These are phyloP conservation scores for Actinidia polygama DNA, from an alignment of 179 eudicot genomes.

Conservation along the genomic window DNA sequence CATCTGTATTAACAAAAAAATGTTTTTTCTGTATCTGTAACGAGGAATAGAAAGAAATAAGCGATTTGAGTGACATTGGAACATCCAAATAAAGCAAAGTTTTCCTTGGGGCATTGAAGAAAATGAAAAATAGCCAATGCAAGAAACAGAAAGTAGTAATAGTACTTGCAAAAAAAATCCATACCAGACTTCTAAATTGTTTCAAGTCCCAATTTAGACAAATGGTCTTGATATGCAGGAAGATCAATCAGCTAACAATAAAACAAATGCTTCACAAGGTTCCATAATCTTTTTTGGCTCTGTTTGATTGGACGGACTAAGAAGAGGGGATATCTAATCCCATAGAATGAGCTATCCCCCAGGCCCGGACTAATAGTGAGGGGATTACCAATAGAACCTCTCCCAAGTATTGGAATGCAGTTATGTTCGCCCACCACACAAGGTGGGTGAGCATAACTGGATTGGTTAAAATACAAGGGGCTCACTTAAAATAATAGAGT, in stretches of 20 bases:
- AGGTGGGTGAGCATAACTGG: no score
- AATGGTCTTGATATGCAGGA: neutral
- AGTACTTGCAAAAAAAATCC: neutral
- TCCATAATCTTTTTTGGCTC: neutral
- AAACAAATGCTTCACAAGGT: neutral
- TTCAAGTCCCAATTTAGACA: neutral
- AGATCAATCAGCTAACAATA: neutral
- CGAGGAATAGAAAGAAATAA: slow-evolving; percentile 8
- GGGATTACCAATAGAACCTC: no score
- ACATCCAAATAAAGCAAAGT: neutral
- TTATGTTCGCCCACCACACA: no score
- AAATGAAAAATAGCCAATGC: neutral
- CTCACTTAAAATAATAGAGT: no score
- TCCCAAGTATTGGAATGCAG: no score
- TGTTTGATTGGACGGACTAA: no score
- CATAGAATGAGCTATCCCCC: no score
- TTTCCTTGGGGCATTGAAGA: neutral
- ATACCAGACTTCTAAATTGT: neutral
- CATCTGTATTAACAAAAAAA: slow-evolving; percentile 25
- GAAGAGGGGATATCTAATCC: no score
- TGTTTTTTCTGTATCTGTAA: slow-evolving; percentile 20
- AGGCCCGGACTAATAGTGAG: no score
- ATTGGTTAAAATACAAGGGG: no score
- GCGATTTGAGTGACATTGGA: neutral
- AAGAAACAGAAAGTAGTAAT: neutral